phyloP scores from a whole-genome alignment of 2,329 filamentous ascomycete genomes.

The Nannizzia gypsea region DNA sequence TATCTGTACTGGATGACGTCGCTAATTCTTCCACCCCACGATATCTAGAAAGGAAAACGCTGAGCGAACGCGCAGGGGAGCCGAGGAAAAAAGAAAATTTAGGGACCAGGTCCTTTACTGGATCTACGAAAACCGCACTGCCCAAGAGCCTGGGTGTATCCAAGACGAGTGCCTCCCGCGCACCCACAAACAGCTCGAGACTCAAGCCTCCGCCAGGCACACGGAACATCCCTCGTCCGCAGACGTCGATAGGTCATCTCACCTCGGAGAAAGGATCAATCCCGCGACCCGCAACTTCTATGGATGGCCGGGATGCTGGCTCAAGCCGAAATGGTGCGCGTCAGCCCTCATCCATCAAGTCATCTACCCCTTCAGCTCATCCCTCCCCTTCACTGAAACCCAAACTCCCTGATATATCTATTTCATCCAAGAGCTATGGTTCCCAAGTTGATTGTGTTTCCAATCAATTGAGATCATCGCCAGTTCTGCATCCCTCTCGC shows the following conservation, averaged over 20 bases:
- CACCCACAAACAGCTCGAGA: background rate
- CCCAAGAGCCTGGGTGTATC: background rate
- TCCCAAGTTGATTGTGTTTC: constrained; percentile 18
- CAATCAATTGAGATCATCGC: constrained; percentile 19
- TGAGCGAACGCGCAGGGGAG: constrained; percentile 46
- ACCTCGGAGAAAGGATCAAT: constrained; percentile 19
- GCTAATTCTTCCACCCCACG: background rate
- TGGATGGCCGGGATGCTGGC: constrained; percentile 32
- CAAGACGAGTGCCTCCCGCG: background rate
- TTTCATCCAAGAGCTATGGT: constrained; percentile 17
- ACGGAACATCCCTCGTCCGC: constrained; percentile 36
- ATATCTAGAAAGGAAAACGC: constrained; percentile 18
- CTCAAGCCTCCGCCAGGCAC: constrained; percentile 21
- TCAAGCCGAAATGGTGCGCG: constrained; percentile 44
- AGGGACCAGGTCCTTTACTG: background rate
- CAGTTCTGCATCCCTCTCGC: background rate
- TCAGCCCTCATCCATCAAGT: constrained; percentile 21
- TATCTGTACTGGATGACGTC: background rate
- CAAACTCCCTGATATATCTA: constrained; percentile 9
- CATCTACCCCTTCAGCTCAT: constrained; percentile 13
- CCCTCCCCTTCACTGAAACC: constrained; percentile 17
- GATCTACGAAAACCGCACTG: background rate
- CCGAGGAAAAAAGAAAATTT: constrained; percentile 28
- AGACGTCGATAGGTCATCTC: constrained; percentile 31
- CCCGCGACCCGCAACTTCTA: constrained; percentile 31